phyloP scores from a whole-genome alignment of 805 yeast genomes.

The Barnettozyma botsteinii region DNA sequence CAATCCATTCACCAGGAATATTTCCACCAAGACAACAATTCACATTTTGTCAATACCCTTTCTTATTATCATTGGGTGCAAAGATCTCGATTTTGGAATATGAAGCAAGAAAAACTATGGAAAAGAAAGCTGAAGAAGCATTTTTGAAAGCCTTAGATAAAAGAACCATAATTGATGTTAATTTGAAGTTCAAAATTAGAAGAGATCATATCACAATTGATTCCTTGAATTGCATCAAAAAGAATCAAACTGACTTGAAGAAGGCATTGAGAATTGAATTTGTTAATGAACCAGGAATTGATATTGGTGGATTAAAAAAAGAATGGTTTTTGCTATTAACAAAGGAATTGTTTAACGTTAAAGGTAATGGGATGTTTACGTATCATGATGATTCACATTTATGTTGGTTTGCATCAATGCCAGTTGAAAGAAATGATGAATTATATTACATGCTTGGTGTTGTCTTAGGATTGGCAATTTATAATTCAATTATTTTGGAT shows the following conservation, averaged over 20 bases:
- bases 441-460: slow-evolving; percentile 77
- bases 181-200: slow-evolving; percentile 62
- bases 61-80: slow-evolving; percentile 71
- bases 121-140: slow-evolving; percentile 82
- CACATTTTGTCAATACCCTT: slow-evolving; percentile 80
- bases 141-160: slow-evolving; percentile 68
- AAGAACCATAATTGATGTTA: slow-evolving; percentile 56
- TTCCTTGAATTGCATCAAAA: slow-evolving; percentile 58
- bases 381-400: slow-evolving; percentile 63
- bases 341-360: slow-evolving; percentile 55
- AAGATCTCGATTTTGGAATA: slow-evolving; percentile 77
- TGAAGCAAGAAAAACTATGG: slow-evolving; percentile 79
- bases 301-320: slow-evolving; percentile 90
- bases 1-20: slow-evolving; percentile 3
- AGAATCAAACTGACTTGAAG: slow-evolving; percentile 53
- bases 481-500: slow-evolving; percentile 83
- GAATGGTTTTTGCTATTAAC: slow-evolving; percentile 88
- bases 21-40: slow-evolving; percentile 27
- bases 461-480: slow-evolving; percentile 83
- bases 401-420: slow-evolving; percentile 66
- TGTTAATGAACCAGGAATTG: slow-evolving; percentile 85
- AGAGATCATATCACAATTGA: slow-evolving; percentile 65
- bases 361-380: slow-evolving; percentile 59
- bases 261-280: slow-evolving; percentile 78
- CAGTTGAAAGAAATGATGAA: slow-evolving; percentile 39